Percentiles rank a stretch among this genome's conserved stretches.
These are phyloP conservation scores for Keqinozyma sinolaborantium DNA, from an alignment of 1,139 yeast genomes.

Conservation along the genomic window DNA sequence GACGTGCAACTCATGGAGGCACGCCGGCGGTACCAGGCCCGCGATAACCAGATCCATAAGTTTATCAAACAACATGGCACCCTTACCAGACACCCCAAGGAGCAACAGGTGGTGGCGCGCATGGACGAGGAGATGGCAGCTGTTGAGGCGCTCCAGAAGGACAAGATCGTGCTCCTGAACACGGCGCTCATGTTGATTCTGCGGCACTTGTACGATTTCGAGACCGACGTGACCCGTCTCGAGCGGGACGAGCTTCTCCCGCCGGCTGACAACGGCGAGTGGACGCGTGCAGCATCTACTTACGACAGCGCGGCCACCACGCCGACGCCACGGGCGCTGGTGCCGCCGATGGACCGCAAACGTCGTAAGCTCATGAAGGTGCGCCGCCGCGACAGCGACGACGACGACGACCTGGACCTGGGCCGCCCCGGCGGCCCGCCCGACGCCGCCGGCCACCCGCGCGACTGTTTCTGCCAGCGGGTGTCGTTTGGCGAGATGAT, in stretches of 20 bases:
- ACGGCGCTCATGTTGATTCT: constrained; percentile 76
- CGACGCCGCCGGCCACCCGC: constrained; percentile 62
- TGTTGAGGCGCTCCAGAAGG: constrained; percentile 64
- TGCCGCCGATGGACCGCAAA: constrained; percentile 18
- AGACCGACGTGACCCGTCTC: constrained; percentile 69
- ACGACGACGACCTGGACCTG: constrained; percentile 11
- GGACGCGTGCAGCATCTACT: constrained; percentile 22
- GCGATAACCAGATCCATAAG: constrained; percentile 79
- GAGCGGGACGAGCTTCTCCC: constrained; percentile 81
- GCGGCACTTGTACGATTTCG: constrained; percentile 69
- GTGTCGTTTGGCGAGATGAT: constrained; percentile 90
- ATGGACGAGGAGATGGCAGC: constrained; percentile 67
- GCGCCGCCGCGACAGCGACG: constrained; percentile 12
- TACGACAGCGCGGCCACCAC: constrained; percentile 26
- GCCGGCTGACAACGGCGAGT: constrained; percentile 32
- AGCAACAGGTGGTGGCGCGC: constrained; percentile 60
- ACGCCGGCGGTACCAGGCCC: constrained; percentile 62
- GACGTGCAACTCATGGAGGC: constrained; percentile 68
- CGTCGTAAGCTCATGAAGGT: constrained; percentile 17
- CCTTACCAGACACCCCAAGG: constrained; percentile 77
- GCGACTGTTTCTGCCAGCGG: constrained; percentile 81
- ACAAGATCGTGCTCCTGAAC: constrained; percentile 75
- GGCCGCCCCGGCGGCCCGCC: constrained; percentile 17
- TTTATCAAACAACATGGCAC: constrained; percentile 84
- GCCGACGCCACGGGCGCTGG: constrained; percentile 18